A percentile compares a stretch with the other conserved stretches of the same genome.
Conservation (phyloP, 495 filamentous ascomycete species). For the Neurospora cerealis region DNA sequence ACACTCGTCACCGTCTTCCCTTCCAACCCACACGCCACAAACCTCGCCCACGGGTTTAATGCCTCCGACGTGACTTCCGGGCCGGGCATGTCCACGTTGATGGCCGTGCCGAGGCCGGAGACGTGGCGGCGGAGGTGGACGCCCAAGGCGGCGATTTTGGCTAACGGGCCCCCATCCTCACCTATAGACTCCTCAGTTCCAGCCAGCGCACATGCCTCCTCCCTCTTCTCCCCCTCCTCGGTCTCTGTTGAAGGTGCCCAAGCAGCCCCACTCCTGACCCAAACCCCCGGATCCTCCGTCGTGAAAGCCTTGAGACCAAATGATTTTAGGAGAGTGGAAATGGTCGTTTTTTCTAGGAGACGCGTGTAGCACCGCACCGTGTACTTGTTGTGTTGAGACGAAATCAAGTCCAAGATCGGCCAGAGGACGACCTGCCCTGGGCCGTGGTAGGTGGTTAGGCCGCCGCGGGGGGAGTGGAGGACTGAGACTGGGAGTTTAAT, state of each 20-base stretch:
- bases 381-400: slow-evolving; percentile 25
- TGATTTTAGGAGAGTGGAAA: slow-evolving; percentile 40
- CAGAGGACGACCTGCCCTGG: slow-evolving; percentile 89
- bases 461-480: slow-evolving; percentile 65
- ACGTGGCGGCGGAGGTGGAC: slow-evolving; percentile 80
- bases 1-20: slow-evolving; percentile 70
- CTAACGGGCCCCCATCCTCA: slow-evolving; percentile 16
- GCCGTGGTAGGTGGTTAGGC: slow-evolving; percentile 91
- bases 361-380: slow-evolving; percentile 58
- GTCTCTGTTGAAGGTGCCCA: neutral
- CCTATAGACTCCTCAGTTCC: neutral
- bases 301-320: slow-evolving; percentile 49
- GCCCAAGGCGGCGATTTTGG: slow-evolving; percentile 82
- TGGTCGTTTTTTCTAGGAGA: slow-evolving; percentile 65
- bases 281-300: slow-evolving; percentile 82
- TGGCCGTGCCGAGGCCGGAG: slow-evolving; percentile 73
- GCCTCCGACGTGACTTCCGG: slow-evolving; percentile 1
- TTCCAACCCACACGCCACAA: slow-evolving; percentile 78
- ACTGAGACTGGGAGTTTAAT: slow-evolving; percentile 24
- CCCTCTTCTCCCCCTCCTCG: neutral
- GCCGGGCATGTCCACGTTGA: slow-evolving; percentile 61
- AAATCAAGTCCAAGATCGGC: slow-evolving; percentile 65
- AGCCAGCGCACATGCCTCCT: neutral
- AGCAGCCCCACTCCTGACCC: slow-evolving; percentile 37
- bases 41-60: slow-evolving; percentile 44